phyloP scores from a whole-genome alignment of 345 rosid species.

The Cardamine occulta region DNA sequence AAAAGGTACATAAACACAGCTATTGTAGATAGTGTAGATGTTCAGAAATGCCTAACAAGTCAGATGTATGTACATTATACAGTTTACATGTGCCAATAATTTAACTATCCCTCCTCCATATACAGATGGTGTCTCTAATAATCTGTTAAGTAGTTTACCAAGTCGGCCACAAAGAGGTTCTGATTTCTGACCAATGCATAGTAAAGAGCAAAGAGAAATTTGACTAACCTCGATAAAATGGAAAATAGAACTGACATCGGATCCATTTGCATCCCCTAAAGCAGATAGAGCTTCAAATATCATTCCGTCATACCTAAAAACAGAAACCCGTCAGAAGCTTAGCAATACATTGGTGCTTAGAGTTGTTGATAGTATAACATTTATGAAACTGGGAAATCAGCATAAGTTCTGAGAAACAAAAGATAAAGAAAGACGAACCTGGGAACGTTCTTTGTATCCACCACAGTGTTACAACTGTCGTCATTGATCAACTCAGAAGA shows the following conservation, averaged over 20 bases:
- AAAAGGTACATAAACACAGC: background rate
- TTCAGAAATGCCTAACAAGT: background rate
- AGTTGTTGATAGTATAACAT: background rate
- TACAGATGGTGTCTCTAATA: constrained; percentile 2
- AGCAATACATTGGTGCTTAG: background rate
- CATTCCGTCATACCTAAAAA: constrained; percentile 64
- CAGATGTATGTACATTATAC: background rate
- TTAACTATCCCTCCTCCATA: background rate
- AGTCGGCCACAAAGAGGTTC: background rate
- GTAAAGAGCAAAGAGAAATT: constrained; percentile 28
- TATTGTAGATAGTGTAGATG: background rate
- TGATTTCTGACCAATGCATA: background rate
- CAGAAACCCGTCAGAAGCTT: background rate
- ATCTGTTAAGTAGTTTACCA: background rate
- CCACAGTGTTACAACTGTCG: constrained; percentile 18
- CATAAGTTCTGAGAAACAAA: constrained; percentile 11
- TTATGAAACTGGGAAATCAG: background rate
- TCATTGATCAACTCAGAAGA: constrained; percentile 36
- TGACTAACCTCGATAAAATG: constrained; percentile 66
- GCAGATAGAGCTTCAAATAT: constrained; percentile 80
- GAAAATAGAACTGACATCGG: constrained; percentile 63
- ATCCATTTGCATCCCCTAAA: constrained; percentile 65
- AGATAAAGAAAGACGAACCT: constrained; percentile 31
- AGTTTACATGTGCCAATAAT: constrained; percentile 20
- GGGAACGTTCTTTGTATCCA: constrained; percentile 41